Percentiles rank a stretch among this genome's conserved stretches.
Evolutionary conservation across 139 green algal species (phyloP).

Genomic region (Spirogloea muscicola): DNA sequence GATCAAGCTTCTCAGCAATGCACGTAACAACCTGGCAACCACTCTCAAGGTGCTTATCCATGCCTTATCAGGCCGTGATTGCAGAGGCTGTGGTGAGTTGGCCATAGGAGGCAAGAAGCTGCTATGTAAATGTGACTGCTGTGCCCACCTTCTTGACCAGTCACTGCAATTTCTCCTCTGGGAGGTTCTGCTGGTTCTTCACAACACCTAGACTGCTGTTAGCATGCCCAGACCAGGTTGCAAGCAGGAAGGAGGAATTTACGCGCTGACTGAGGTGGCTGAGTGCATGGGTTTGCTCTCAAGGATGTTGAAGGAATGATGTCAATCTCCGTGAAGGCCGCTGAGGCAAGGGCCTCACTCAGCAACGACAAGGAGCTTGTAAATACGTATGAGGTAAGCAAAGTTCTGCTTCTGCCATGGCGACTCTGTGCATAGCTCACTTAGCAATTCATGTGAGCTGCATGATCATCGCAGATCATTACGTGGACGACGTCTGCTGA

Average conservation of each 20-base stretch:
- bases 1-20: conserved; percentile 42
- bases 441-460: neutral
- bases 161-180: too few relatives aligned
- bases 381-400: conserved; percentile 40
- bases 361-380: conserved; percentile 40
- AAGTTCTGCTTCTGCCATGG: neutral
- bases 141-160: too few relatives aligned
- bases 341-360: conserved; percentile 28
- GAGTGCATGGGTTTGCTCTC: neutral
- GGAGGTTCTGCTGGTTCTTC: too few relatives aligned
- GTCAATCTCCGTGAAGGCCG: conserved; percentile 36
- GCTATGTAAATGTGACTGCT: too few relatives aligned
- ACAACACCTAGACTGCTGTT: too few relatives aligned
- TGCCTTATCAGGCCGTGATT: too few relatives aligned
- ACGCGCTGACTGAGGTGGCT: too few relatives aligned
- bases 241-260: too few relatives aligned
- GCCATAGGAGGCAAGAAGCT: too few relatives aligned
- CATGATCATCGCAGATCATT: neutral
- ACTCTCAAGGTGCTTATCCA: conserved; percentile 36
- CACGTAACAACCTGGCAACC: conserved; percentile 45
- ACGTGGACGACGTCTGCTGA: neutral
- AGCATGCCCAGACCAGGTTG: too few relatives aligned
- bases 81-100: too few relatives aligned
- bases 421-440: neutral
- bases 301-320: conserved; percentile 47